phyloP scores from a whole-genome alignment of 2,329 filamentous ascomycete species.

The Harringtonia aguacate region DNA sequence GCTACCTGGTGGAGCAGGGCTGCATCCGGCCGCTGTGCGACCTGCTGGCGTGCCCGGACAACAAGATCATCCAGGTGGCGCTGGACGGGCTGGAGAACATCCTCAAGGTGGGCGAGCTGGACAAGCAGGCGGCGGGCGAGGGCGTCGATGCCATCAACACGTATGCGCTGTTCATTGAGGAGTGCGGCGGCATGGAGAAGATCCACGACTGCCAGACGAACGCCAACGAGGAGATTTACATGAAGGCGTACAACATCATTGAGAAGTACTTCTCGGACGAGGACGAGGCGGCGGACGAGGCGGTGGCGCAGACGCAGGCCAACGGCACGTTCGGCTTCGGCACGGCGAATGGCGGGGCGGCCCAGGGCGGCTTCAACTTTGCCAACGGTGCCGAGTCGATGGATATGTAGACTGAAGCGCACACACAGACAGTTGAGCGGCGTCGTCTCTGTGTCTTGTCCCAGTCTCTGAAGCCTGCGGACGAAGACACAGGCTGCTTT shows the following conservation, averaged over 20 bases:
- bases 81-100: constrained; percentile 98
- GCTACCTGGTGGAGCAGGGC: constrained; percentile 84
- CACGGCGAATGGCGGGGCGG: constrained; percentile 44
- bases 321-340: constrained; percentile 76
- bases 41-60: constrained; percentile 89
- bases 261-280: constrained; percentile 99
- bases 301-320: constrained; percentile 58
- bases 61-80: constrained; percentile 99
- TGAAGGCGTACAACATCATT: constrained; percentile 99
- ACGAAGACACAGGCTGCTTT: too few relatives aligned
- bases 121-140: constrained; percentile 79
- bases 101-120: constrained; percentile 96
- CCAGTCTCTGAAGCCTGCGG: too few relatives aligned
- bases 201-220: constrained; percentile 99
- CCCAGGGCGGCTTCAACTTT: constrained; percentile 88
- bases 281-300: constrained; percentile 82
- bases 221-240: constrained; percentile 99
- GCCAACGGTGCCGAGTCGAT: constrained; percentile 58
- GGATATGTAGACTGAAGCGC: constrained; percentile 43
- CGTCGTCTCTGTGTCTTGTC: too few relatives aligned
- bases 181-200: constrained; percentile 99
- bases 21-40: constrained; percentile 98
- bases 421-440: neutral
- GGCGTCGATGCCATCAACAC: constrained; percentile 78
- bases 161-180: constrained; percentile 96